Percentiles rank a stretch among this genome's conserved stretches.
Evolutionary conservation across 2,329 filamentous ascomycete species (phyloP).

Genomic region (Ophiobolus disseminans): DNA sequence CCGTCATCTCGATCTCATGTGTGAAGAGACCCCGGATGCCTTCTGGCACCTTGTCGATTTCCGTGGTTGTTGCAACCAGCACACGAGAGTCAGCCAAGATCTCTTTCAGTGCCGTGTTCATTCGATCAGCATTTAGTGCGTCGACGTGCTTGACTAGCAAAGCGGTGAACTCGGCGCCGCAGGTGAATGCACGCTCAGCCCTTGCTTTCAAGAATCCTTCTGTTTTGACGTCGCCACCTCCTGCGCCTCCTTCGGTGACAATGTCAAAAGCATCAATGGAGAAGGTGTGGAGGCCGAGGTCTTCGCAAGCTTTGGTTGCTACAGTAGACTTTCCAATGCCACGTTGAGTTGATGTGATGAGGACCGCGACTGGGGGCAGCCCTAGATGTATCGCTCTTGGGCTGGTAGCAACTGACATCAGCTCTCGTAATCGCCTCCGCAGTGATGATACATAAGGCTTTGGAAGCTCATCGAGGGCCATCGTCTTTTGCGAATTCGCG

Average conservation of each 20-base stretch:
- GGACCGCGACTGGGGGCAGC: constrained; percentile 85
- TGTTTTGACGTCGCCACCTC: constrained; percentile 90
- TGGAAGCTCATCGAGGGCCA: constrained; percentile 51
- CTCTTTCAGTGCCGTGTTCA: constrained; percentile 83
- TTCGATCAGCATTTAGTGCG: constrained; percentile 87
- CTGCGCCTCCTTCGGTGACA: constrained; percentile 85
- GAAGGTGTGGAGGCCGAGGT: constrained; percentile 90
- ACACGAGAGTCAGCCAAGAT: constrained; percentile 81
- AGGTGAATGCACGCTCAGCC: constrained; percentile 86
- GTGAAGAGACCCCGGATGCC: constrained; percentile 90
- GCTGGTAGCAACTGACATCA: constrained; percentile 89
- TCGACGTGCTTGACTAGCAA: constrained; percentile 91
- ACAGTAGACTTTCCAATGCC: constrained; percentile 90
- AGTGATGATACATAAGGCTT: constrained; percentile 54
- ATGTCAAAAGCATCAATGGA: constrained; percentile 92
- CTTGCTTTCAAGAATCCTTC: constrained; percentile 88
- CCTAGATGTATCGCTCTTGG: constrained; percentile 83
- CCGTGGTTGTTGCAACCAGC: constrained; percentile 90
- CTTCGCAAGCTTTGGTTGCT: constrained; percentile 77
- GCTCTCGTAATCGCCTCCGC: constrained; percentile 74
- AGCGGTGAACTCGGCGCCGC: constrained; percentile 81
- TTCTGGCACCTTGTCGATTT: constrained; percentile 92
- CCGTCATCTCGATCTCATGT: constrained; percentile 91
- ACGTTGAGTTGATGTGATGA: constrained; percentile 89
- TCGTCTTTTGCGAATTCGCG: constrained; percentile 64